Percentiles rank a stretch among this genome's conserved stretches.
Conservation (phyloP, 176 grass and related monocot genomes). For the Pontederia crassipes region DNA sequence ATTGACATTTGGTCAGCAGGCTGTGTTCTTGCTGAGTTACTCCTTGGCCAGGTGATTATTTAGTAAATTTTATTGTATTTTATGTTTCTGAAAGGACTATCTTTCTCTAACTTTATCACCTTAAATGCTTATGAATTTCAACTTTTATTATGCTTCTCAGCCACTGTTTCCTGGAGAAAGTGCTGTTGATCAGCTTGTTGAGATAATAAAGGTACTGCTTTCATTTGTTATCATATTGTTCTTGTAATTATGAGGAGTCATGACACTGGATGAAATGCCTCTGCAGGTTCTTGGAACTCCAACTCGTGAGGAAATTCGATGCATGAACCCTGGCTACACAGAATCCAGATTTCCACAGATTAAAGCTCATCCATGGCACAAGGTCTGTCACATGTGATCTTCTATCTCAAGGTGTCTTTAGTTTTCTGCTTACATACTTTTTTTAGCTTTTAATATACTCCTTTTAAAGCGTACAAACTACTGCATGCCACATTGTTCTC, state of each 20-base stretch:
- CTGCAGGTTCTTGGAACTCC: slow-evolving; percentile 13
- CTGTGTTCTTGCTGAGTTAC: slow-evolving; percentile 19
- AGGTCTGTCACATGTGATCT: neutral
- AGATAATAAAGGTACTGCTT: slow-evolving; percentile 13
- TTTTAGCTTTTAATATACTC: too few relatives aligned
- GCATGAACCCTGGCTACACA: slow-evolving; percentile 10
- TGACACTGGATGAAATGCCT: neutral
- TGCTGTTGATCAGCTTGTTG: slow-evolving; percentile 14
- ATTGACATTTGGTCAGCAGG: slow-evolving; percentile 17
- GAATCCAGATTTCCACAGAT: slow-evolving; percentile 16
- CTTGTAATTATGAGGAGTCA: neutral
- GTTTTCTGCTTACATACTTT: neutral
- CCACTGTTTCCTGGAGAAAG: slow-evolving; percentile 17
- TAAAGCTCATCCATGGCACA: slow-evolving; percentile 17
- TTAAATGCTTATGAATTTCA: neutral
- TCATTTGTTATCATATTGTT: neutral
- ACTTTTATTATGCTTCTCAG: slow-evolving; percentile 3
- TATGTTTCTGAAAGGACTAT: neutral
- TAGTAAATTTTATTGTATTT: neutral
- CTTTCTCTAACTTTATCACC: neutral
- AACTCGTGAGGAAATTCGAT: slow-evolving; percentile 17
- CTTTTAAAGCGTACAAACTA: too few relatives aligned
- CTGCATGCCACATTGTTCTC: neutral
- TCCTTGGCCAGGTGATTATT: slow-evolving; percentile 4
- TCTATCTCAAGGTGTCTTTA: neutral